These are phyloP conservation scores for Juncus inflexus DNA, from an alignment of 176 grass and related monocot species.

Conservation along the genomic window DNA sequence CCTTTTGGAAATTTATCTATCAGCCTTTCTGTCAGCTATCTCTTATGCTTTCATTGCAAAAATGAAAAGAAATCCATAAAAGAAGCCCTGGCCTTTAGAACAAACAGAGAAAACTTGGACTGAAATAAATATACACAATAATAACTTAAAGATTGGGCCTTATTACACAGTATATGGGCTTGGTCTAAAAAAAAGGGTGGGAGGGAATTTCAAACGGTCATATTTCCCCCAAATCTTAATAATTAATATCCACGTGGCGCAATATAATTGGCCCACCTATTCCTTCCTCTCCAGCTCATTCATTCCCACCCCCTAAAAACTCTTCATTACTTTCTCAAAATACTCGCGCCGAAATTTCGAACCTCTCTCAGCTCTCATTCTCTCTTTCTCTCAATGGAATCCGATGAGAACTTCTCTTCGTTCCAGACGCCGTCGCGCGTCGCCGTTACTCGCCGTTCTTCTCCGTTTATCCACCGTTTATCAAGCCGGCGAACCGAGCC, in stretches of 20 bases:
- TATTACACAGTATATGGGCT: too few species aligned
- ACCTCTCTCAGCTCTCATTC: conserved; percentile 19
- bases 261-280: background rate
- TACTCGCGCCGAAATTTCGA: conserved; percentile 34
- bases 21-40: too few species aligned
- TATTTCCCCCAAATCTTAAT: conserved; percentile 13
- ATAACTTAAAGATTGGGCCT: too few species aligned
- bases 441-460: conserved; percentile 2
- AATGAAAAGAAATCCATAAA: too few species aligned
- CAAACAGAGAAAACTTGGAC: background rate
- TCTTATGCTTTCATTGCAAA: too few species aligned
- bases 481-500: conserved; percentile 49
- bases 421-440: conserved; percentile 22
- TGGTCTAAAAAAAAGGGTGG: background rate
- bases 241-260: conserved; percentile 6
- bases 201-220: conserved; percentile 22
- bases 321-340: background rate
- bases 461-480: conserved; percentile 37
- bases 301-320: background rate
- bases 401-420: conserved; percentile 13
- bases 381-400: conserved; percentile 25
- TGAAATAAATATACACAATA: background rate
- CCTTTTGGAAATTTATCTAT: too few species aligned
- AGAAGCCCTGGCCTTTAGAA: too few species aligned
- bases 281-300: background rate